Conservation (phyloP, 345 rosid species). For the Moricandia moricandioides region DNA sequence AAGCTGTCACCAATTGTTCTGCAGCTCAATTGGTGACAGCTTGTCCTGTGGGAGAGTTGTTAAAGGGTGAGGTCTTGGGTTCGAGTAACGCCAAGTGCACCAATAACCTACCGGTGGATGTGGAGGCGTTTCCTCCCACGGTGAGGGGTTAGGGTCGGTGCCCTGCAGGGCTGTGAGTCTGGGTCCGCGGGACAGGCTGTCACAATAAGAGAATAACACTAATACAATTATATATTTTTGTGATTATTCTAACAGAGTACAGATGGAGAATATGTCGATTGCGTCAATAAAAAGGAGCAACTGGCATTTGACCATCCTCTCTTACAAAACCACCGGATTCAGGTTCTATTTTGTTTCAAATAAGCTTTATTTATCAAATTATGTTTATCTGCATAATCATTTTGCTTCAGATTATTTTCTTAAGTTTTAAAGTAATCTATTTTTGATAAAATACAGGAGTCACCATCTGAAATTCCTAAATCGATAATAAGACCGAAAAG, state of each 20-base stretch:
- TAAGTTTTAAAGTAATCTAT: neutral
- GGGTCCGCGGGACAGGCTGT: too few species aligned
- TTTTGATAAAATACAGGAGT: neutral
- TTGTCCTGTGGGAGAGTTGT: too few species aligned
- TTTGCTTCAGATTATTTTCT: neutral
- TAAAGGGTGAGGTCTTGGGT: too few species aligned
- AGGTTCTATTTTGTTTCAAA: neutral
- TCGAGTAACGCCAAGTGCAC: too few species aligned
- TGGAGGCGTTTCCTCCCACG: too few species aligned
- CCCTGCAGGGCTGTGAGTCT: too few species aligned
- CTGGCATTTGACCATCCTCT: neutral
- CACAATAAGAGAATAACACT: neutral
- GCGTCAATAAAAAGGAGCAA: neutral
- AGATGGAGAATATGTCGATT: neutral
- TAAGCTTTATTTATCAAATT: neutral
- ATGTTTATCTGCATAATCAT: neutral
- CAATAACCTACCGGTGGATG: too few species aligned
- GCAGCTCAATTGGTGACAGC: too few species aligned
- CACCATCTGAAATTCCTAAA: neutral
- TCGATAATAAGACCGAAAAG: neutral
- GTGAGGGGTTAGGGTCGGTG: too few species aligned
- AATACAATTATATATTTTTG: neutral
- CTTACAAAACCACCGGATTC: neutral
- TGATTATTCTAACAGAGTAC: neutral
- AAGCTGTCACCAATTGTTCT: too few species aligned